Conservation (phyloP, 2,329 filamentous ascomycete genomes). For the Trichoderma polysporum region DNA sequence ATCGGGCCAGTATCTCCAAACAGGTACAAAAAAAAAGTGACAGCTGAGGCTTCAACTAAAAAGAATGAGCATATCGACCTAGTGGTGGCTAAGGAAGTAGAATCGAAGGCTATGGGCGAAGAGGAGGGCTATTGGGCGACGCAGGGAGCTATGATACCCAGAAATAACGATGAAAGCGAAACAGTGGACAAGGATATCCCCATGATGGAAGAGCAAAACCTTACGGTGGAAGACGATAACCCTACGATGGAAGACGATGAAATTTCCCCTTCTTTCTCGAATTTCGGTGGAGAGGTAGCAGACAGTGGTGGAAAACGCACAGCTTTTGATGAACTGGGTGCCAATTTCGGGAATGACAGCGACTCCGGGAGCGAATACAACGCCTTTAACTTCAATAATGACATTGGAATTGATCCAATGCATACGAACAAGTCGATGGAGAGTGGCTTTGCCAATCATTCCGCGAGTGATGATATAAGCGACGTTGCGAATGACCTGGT, state of each 20-base stretch:
- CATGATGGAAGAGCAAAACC: not conserved
- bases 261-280: not conserved
- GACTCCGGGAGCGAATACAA: not conserved
- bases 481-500: not conserved
- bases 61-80: not conserved
- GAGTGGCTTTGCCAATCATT: not conserved
- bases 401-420: not conserved
- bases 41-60: not conserved
- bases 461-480: not conserved
- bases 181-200: too few species aligned
- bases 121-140: not conserved
- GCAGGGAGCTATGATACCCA: not conserved
- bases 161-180: not conserved
- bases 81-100: not conserved
- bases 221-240: not conserved
- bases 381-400: not conserved
- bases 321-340: not conserved
- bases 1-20: not conserved
- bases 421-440: not conserved
- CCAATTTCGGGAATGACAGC: not conserved
- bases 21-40: not conserved
- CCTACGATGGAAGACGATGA: not conserved
- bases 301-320: not conserved
- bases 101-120: not conserved
- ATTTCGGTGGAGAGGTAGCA: not conserved